Percentiles rank a stretch among this genome's conserved stretches.
These are phyloP conservation scores for Pelargonium citronellum DNA, from an alignment of 441 rosid genomes.

Conservation along the genomic window DNA sequence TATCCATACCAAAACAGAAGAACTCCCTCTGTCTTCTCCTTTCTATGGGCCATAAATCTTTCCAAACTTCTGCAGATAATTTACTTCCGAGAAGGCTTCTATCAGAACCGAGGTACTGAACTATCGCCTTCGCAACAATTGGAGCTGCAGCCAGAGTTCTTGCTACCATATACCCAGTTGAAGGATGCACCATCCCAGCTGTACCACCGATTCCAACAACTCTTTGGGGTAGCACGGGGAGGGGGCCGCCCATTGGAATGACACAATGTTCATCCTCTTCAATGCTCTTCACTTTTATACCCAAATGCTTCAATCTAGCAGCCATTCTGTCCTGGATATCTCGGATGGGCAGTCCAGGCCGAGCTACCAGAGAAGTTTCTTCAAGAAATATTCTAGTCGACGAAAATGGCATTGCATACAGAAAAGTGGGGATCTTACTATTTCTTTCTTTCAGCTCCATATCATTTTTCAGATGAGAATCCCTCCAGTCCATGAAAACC, in stretches of 20 bases:
- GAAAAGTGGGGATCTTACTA: slow-evolving; percentile 68
- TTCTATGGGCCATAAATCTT: slow-evolving; percentile 84
- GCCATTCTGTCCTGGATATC: slow-evolving; percentile 92
- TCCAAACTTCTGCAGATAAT: slow-evolving; percentile 74
- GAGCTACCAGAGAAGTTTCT: slow-evolving; percentile 85
- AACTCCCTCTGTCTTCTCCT: slow-evolving; percentile 92
- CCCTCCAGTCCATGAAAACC: slow-evolving; percentile 98
- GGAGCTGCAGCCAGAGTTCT: slow-evolving; percentile 97
- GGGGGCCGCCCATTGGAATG: slow-evolving; percentile 96
- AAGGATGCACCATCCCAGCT: slow-evolving; percentile 97
- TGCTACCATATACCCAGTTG: slow-evolving; percentile 98
- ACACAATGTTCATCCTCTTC: slow-evolving; percentile 90
- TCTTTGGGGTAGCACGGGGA: slow-evolving; percentile 87
- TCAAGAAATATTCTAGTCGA: slow-evolving; percentile 68
- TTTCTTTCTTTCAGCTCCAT: slow-evolving; percentile 50
- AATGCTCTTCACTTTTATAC: slow-evolving; percentile 69
- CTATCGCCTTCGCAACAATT: slow-evolving; percentile 68
- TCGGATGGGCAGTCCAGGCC: slow-evolving; percentile 68
- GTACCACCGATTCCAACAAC: slow-evolving; percentile 93
- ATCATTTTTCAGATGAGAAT: slow-evolving; percentile 51
- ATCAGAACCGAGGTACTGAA: slow-evolving; percentile 52
- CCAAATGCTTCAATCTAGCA: slow-evolving; percentile 76
- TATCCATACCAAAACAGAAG: slow-evolving; percentile 98
- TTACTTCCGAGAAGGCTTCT: slow-evolving; percentile 41
- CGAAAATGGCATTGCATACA: slow-evolving; percentile 92